Percentiles rank a stretch among this genome's conserved stretches.
Evolutionary conservation across 805 yeast species (phyloP).

Genomic region (Starmera amethionina): DNA sequence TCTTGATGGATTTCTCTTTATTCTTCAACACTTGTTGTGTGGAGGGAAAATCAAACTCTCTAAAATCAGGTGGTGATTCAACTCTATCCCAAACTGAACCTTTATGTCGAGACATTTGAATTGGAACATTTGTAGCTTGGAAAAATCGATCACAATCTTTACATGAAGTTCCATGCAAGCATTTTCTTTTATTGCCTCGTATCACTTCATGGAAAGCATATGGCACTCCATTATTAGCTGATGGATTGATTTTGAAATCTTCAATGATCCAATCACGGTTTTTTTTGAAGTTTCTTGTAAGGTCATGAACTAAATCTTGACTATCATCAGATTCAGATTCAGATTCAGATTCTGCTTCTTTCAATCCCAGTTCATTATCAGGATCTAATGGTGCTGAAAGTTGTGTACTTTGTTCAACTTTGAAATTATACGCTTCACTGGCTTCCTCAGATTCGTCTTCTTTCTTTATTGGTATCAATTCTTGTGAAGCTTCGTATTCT

Average conservation of each 20-base stretch:
- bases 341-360: too few species aligned
- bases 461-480: neutral
- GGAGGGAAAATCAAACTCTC: slow-evolving; percentile 47
- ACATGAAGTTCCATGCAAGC: slow-evolving; percentile 27
- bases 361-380: too few species aligned
- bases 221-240: slow-evolving; percentile 15
- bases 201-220: slow-evolving; percentile 25
- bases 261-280: slow-evolving; percentile 26
- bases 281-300: slow-evolving; percentile 9
- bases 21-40: slow-evolving; percentile 40
- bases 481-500: slow-evolving; percentile 5
- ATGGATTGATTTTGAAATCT: slow-evolving; percentile 29
- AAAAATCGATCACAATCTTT: slow-evolving; percentile 22
- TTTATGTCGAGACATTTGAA: slow-evolving; percentile 15
- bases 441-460: neutral
- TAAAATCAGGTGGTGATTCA: slow-evolving; percentile 50
- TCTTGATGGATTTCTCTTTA: slow-evolving; percentile 22
- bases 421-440: too few species aligned
- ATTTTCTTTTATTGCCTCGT: slow-evolving; percentile 22
- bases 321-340: too few species aligned
- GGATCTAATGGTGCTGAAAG: too few species aligned
- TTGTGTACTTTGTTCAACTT: too few species aligned
- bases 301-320: slow-evolving; percentile 2
- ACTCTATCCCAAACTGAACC: slow-evolving; percentile 22
- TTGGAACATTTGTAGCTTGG: slow-evolving; percentile 9